Evolutionary conservation across 2,329 filamentous ascomycete species (phyloP).

Genomic region (Tothia fuscella): DNA sequence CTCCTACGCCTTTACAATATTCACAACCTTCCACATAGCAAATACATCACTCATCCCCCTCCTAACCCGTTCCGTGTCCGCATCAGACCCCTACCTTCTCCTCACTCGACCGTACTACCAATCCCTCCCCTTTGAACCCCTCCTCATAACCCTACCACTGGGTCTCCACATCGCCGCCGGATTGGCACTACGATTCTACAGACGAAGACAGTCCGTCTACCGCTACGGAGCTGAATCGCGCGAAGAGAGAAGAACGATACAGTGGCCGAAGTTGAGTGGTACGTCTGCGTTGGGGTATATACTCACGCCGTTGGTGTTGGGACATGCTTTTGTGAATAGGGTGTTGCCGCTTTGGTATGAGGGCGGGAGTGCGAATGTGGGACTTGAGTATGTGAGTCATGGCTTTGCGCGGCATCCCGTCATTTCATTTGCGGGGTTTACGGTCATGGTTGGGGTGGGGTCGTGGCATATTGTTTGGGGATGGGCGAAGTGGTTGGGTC

Average conservation of each 20-base stretch:
- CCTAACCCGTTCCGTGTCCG: slow-evolving; percentile 56
- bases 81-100: slow-evolving; percentile 75
- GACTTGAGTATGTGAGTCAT: slow-evolving; percentile 72
- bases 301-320: slow-evolving; percentile 51
- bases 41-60: slow-evolving; percentile 77
- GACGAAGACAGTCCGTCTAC: slow-evolving; percentile 56
- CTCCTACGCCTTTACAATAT: slow-evolving; percentile 70
- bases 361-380: slow-evolving; percentile 77
- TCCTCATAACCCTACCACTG: slow-evolving; percentile 66
- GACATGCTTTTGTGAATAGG: slow-evolving; percentile 67
- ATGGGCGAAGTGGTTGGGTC: slow-evolving; percentile 66
- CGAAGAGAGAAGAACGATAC: slow-evolving; percentile 34
- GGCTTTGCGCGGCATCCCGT: slow-evolving; percentile 63
- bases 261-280: slow-evolving; percentile 61
- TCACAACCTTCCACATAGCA: slow-evolving; percentile 62
- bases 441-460: slow-evolving; percentile 52
- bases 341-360: slow-evolving; percentile 62
- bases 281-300: slow-evolving; percentile 63
- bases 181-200: slow-evolving; percentile 61
- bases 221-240: slow-evolving; percentile 62
- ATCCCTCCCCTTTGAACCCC: slow-evolving; percentile 59
- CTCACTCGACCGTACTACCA: slow-evolving; percentile 90
- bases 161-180: slow-evolving; percentile 66
- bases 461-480: slow-evolving; percentile 77
- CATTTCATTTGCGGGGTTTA: slow-evolving; percentile 57